Evolutionary conservation across 768 basidiomycete species (phyloP), one percentile per base, ranked within the genome.

Genomic region (Hypsizygus marmoreus): DNA sequence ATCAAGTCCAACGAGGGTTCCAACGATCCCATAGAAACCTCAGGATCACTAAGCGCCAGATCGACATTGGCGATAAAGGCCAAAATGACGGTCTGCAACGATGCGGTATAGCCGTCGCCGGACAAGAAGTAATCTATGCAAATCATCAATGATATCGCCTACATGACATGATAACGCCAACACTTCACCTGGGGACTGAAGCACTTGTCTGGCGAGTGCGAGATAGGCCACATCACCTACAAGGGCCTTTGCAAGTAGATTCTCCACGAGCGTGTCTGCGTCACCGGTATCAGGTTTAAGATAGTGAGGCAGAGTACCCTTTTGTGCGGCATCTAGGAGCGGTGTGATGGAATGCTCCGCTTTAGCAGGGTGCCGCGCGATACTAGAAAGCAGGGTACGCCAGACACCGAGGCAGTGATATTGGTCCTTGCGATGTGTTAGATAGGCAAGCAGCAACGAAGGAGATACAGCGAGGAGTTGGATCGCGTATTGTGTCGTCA

Each of bases 391-490:
- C 13, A 86, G 62, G 2, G 63, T 56, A 34, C 72, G 71, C 81
- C 81, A 87, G 8, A 80, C 60, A 2, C 49, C 33, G 19, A 61
- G 44, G 17, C 67, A 60, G 5, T 52, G 63, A 2, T 30, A 34
- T n/a, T 71, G 59, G 8, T 63, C 51, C 14, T 70, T 64, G 4
- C 80, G 69, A 50, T 76, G 61, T 7, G 63, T 49, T 17, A 89
- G 66, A 51, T 87, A 88, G 0, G 73, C 65, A 2, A 79, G 61
- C 4, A 86, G 60, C 0, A 84, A 64, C 2, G 65, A 39, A 0
- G 77, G 73, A 1, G 74, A 74, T 1, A 62, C 49, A 4, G 47
- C 57, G 42, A 83, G 54, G 13, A 84, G 61, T 3, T 54, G 55
- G 36, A 66, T 61, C 2, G 74, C 61, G 43, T 80, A 63, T 11